phyloP scores from a whole-genome alignment of 495 filamentous ascomycete species.

The Penicillium pancosmium region DNA sequence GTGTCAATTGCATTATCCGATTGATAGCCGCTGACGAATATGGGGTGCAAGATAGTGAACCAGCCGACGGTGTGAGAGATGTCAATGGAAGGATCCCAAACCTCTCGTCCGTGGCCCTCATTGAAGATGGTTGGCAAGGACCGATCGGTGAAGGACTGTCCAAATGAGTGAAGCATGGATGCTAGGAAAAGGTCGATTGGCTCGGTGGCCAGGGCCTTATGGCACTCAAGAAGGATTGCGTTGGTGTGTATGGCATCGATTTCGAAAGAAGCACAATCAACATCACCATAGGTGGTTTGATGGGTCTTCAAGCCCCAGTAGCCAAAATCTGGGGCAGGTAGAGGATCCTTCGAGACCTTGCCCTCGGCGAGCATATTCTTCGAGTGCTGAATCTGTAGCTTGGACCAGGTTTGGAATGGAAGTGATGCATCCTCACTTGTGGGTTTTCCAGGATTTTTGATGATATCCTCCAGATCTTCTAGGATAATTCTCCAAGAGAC shows the following conservation, averaged over 20 bases:
- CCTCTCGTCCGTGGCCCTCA: slow-evolving; percentile 61
- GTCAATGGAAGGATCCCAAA: slow-evolving; percentile 53
- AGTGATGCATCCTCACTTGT: slow-evolving; percentile 43
- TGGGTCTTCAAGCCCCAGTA: slow-evolving; percentile 57
- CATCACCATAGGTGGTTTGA: slow-evolving; percentile 53
- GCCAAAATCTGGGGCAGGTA: slow-evolving; percentile 38
- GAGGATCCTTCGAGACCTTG: slow-evolving; percentile 29
- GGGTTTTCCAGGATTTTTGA: slow-evolving; percentile 46
- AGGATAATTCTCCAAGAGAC: slow-evolving; percentile 72
- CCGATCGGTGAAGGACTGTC: slow-evolving; percentile 53
- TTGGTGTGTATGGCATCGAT: slow-evolving; percentile 47
- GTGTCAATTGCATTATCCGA: slow-evolving; percentile 40
- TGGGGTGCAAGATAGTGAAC: slow-evolving; percentile 61
- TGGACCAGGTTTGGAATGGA: slow-evolving; percentile 67
- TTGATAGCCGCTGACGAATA: slow-evolving; percentile 33
- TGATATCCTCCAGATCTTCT: slow-evolving; percentile 65
- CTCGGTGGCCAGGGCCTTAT: slow-evolving; percentile 53
- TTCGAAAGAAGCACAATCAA: slow-evolving; percentile 45
- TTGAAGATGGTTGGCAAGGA: slow-evolving; percentile 55
- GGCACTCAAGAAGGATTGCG: slow-evolving; percentile 46
- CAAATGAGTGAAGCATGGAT: slow-evolving; percentile 54
- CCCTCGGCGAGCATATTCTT: slow-evolving; percentile 22
- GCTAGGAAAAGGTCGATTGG: slow-evolving; percentile 57
- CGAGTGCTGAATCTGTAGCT: slow-evolving; percentile 46
- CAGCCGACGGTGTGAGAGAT: slow-evolving; percentile 63